phyloP scores from a whole-genome alignment of 1,284 basidiomycete genomes.

The Prillingera fragicola region DNA sequence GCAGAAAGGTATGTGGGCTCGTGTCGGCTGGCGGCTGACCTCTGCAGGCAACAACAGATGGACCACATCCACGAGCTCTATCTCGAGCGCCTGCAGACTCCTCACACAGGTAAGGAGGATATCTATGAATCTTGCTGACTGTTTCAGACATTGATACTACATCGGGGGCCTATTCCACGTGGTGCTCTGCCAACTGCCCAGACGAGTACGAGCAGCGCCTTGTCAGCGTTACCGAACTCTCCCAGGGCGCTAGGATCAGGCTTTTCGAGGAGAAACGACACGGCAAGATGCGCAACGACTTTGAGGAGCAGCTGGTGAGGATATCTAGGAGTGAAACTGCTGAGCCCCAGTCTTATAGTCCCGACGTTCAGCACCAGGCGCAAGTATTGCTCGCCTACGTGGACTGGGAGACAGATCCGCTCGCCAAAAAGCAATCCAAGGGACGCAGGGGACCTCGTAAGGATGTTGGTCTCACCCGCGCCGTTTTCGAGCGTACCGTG shows the following conservation, averaged over 20 bases:
- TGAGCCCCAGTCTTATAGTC: conserved; percentile 15
- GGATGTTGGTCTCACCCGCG: conserved; percentile 58
- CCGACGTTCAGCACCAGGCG: conserved; percentile 19
- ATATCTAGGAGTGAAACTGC: background rate
- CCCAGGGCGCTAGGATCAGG: conserved; percentile 52
- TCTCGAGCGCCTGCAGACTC: conserved; percentile 39
- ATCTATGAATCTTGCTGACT: background rate
- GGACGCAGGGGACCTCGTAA: conserved; percentile 16
- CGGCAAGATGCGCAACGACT: conserved; percentile 35
- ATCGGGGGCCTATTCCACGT: conserved; percentile 75
- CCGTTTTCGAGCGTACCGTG: conserved; percentile 72
- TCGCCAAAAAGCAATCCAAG: conserved; percentile 56
- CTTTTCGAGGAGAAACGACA: conserved; percentile 31
- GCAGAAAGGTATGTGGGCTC: conserved; percentile 54
- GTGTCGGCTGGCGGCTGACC: background rate
- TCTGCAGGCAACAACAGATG: conserved; percentile 28
- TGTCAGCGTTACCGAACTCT: conserved; percentile 66
- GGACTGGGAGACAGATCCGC: conserved; percentile 41
- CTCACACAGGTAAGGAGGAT: conserved; percentile 39
- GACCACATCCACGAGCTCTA: conserved; percentile 39
- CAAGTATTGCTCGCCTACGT: conserved; percentile 32
- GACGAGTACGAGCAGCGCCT: conserved; percentile 69
- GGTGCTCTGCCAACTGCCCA: conserved; percentile 69
- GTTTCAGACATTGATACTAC: conserved; percentile 62
- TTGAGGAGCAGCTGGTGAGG: conserved; percentile 40